A percentile compares a stretch with the other conserved stretches of the same genome.
phyloP scores from a whole-genome alignment of 331 rosid species.

The Quercus lobata region DNA sequence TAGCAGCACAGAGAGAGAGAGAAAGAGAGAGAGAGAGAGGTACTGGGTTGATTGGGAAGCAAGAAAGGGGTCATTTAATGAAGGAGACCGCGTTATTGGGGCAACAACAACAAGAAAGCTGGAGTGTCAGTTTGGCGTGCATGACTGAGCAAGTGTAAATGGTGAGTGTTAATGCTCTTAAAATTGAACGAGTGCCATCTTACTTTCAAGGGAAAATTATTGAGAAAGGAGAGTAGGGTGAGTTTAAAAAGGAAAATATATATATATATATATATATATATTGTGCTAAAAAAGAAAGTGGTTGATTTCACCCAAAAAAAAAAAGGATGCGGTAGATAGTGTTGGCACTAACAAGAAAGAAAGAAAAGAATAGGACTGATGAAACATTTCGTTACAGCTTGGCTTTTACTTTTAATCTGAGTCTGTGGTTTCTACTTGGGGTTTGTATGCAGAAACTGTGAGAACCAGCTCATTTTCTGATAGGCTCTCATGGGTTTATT shows the following conservation, averaged over 20 bases:
- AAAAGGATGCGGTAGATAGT: slow-evolving; percentile 1
- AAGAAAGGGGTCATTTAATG: slow-evolving; percentile 32
- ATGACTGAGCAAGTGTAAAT: slow-evolving; percentile 36
- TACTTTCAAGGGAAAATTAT: slow-evolving; percentile 23
- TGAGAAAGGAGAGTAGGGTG: slow-evolving; percentile 18
- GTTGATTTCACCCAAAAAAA: neutral
- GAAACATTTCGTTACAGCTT: slow-evolving; percentile 34
- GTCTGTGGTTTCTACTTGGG: neutral
- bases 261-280: neutral
- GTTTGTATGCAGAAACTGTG: too few species aligned
- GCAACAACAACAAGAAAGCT: slow-evolving; percentile 37
- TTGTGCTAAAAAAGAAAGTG: neutral
- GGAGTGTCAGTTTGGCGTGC: slow-evolving; percentile 86
- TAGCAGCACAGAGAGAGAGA: neutral
- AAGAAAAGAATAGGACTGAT: neutral
- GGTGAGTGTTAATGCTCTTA: slow-evolving; percentile 25
- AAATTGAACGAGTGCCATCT: slow-evolving; percentile 35
- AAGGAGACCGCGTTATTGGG: slow-evolving; percentile 20
- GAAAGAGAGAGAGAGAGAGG: neutral
- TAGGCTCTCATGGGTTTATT: too few species aligned
- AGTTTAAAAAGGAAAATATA: neutral
- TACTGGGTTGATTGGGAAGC: neutral
- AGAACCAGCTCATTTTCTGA: too few species aligned
- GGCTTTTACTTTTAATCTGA: slow-evolving; percentile 23
- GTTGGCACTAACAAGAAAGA: slow-evolving; percentile 7